These are phyloP conservation scores for Fusarium protoensiforme DNA, from an alignment of 2,329 filamentous ascomycete genomes.

Conservation along the genomic window DNA sequence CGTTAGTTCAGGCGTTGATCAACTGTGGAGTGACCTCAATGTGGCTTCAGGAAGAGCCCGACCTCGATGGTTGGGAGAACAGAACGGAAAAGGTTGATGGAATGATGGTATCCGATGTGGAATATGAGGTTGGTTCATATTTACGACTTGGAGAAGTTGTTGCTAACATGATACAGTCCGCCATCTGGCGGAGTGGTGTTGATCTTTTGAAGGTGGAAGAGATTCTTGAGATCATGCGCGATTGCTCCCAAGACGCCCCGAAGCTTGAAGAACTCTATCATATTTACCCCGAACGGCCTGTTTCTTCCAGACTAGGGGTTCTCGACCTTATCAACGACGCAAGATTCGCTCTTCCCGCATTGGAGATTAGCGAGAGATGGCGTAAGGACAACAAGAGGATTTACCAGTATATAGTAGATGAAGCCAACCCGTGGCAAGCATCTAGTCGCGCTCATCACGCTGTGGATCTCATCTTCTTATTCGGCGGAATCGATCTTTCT, in stretches of 20 bases:
- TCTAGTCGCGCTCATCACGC: slow-evolving; percentile 59
- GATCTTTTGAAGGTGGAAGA: slow-evolving; percentile 47
- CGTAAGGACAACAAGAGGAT: slow-evolving; percentile 32
- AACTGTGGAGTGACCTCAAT: slow-evolving; percentile 52
- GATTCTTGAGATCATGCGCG: slow-evolving; percentile 48
- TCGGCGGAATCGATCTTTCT: slow-evolving; percentile 52
- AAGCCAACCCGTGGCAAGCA: slow-evolving; percentile 59
- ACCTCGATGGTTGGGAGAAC: slow-evolving; percentile 50
- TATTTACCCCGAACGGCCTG: slow-evolving; percentile 52
- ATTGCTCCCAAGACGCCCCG: slow-evolving; percentile 42
- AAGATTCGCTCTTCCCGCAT: slow-evolving; percentile 44
- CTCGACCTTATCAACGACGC: slow-evolving; percentile 52
- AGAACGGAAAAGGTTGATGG: slow-evolving; percentile 47
- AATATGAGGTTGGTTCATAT: slow-evolving; percentile 51
- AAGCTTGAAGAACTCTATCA: slow-evolving; percentile 53
- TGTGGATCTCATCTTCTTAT: slow-evolving; percentile 58
- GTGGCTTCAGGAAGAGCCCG: slow-evolving; percentile 53
- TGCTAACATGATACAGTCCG: slow-evolving; percentile 43
- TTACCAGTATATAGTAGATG: slow-evolving; percentile 56
- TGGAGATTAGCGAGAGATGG: slow-evolving; percentile 24
- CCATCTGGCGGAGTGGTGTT: slow-evolving; percentile 56
- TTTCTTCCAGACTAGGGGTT: slow-evolving; percentile 53
- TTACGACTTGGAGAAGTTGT: background rate
- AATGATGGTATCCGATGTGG: slow-evolving; percentile 55
- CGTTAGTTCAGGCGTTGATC: slow-evolving; percentile 47